Evolutionary conservation across 2,329 filamentous ascomycete species (phyloP).

Genomic region (Botryotinia narcissicola): DNA sequence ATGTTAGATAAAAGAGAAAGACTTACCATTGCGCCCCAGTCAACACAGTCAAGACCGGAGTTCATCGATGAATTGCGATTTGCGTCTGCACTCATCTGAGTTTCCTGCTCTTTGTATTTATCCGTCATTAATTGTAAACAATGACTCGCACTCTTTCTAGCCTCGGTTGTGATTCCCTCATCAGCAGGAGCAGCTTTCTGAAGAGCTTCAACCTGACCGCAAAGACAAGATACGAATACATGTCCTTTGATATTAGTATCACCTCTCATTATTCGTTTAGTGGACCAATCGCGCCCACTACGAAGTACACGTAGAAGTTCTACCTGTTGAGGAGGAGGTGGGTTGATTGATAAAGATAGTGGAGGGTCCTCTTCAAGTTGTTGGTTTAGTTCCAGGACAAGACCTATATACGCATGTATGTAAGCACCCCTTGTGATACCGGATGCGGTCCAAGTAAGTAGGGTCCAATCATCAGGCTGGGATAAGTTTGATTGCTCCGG

Average conservation of each 20-base stretch:
- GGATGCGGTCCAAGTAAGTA: not conserved
- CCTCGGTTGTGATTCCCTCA: conserved; percentile 24
- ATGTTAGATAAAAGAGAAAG: not conserved
- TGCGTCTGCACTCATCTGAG: not conserved
- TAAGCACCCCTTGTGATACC: not conserved
- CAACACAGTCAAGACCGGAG: not conserved
- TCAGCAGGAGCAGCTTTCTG: conserved; percentile 24
- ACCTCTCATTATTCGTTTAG: conserved; percentile 38
- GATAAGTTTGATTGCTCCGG: not conserved
- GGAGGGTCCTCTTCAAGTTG: conserved; percentile 30
- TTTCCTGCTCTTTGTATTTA: conserved; percentile 5
- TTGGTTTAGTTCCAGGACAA: conserved; percentile 14
- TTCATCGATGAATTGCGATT: not conserved
- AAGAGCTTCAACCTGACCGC: conserved; percentile 42
- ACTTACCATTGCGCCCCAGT: conserved; percentile 6
- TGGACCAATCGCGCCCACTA: conserved; percentile 3
- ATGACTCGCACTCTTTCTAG: conserved; percentile 23
- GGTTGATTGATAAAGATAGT: not conserved
- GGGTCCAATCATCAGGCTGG: conserved; percentile 11
- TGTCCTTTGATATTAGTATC: conserved; percentile 48
- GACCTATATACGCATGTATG: conserved; percentile 12
- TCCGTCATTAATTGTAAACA: conserved; percentile 27
- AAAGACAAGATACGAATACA: conserved; percentile 43
- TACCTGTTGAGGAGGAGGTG: not conserved
- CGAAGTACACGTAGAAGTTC: conserved; percentile 5